Conservation (phyloP, 768 basidiomycete genomes). For the Punctularia strigosozonata region DNA sequence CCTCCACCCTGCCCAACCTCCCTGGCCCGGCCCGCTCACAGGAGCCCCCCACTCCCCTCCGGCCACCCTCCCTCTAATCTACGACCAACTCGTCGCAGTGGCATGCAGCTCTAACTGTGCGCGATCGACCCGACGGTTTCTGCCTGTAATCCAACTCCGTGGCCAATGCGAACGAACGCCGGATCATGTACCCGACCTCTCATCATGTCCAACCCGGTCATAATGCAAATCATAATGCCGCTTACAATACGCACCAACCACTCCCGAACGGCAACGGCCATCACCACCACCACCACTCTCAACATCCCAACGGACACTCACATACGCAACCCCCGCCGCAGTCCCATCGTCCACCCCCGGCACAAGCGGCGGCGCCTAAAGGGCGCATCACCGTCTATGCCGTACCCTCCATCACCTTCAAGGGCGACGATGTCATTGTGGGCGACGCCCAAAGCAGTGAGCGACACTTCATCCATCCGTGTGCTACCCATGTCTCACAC, state of each 20-base stretch:
- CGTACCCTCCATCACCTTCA: constrained; percentile 67
- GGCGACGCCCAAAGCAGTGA: constrained; percentile 61
- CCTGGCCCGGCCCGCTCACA: neutral
- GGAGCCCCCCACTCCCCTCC: neutral
- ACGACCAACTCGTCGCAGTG: neutral
- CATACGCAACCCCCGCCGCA: constrained; percentile 11
- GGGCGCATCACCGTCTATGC: constrained; percentile 58
- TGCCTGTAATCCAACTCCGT: constrained; percentile 12
- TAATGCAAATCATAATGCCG: constrained; percentile 19
- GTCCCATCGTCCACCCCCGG: constrained; percentile 9
- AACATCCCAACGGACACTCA: constrained; percentile 6
- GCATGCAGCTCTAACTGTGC: constrained; percentile 3
- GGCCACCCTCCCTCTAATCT: neutral
- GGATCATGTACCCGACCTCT: constrained; percentile 42
- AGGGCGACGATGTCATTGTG: constrained; percentile 57
- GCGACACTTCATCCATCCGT: constrained; percentile 17
- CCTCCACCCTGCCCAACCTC: constrained; percentile 7
- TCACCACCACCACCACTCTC: constrained; percentile 3
- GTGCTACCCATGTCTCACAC: constrained; percentile 3
- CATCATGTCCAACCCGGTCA: constrained; percentile 33
- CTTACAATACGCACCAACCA: too few species aligned
- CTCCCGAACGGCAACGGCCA: constrained; percentile 17
- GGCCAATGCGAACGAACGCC: constrained; percentile 39
- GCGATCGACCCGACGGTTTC: constrained; percentile 2
- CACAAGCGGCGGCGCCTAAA: constrained; percentile 23